Base-by-base conservation (phyloP, 192 early-diverging fungal species). In the Phycomyces blakesleeanus region DNA sequence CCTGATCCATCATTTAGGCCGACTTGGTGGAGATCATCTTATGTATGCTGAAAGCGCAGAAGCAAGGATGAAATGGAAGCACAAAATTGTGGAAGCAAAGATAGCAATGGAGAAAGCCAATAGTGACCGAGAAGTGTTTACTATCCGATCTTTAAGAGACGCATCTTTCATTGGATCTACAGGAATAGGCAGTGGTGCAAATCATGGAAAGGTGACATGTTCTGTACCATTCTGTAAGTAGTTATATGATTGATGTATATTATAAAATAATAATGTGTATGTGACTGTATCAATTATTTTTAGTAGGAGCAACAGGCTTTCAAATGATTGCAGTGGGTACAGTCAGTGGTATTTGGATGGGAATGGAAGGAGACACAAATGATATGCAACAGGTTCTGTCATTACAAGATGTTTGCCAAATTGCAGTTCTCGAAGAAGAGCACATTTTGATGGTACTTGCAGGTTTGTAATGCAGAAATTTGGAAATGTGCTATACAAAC, bases 381-480 rank as follows among this genome's bases (percentile, higher is more conserved):
- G 56, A 57, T 55, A 77, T 81, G 12, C 44, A 18, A 18, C 18
- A 80, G 16, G 67, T 85, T 21, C 69, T 83, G 51, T 75, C 80
- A 57, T 67, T 83, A 60, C 64, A 60, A 58, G 77, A 81, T 64
- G 75, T 87, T 25, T 76, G 71, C 34, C 94, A 98, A 75, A 81
- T 98, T 34, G 93, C 89, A 68, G 85, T 93, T 53, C 64, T 97
- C 53, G 84, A 86, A 63, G 83, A 91, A n/a, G 80, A 85, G 61
- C 85, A 87, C 24, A 83, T 93, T 53, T 64, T 98, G 56, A 75
- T 94, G 14, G 81, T 97, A 15, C 74, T 96, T 18, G 83, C 94
- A 18, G 91, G 68, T 70, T 53, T 25, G 29, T 18, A 34, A 34
- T 34, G 7, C 29, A 34, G 29, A 42, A 15, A 26, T 5, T 11